These are phyloP conservation scores for Venustampulla echinocandica DNA, from an alignment of 495 filamentous ascomycete genomes.

Conservation along the genomic window DNA sequence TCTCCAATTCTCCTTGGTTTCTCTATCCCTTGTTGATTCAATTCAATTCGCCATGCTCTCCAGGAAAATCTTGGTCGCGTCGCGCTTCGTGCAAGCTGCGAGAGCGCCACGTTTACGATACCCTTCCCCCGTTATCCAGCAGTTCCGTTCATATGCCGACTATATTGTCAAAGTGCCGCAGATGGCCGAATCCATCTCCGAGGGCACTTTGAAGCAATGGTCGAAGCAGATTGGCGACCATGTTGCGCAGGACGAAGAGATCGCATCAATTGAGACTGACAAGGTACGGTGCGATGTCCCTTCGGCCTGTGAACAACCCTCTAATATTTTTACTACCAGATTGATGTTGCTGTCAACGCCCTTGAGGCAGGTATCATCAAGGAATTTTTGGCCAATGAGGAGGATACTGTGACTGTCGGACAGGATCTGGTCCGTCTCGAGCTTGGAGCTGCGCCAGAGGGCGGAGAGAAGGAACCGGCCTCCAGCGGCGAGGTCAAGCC, in stretches of 20 bases:
- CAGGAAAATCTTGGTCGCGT: conserved; percentile 38
- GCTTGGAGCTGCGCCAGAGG: conserved; percentile 53
- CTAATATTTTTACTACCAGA: conserved; percentile 3
- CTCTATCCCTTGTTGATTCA: too few species aligned
- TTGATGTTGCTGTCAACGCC: conserved; percentile 50
- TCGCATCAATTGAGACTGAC: conserved; percentile 99
- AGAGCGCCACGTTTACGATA: conserved; percentile 32
- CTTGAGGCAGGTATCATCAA: conserved; percentile 86
- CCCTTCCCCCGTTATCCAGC: conserved; percentile 34
- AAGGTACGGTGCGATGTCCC: conserved; percentile 53
- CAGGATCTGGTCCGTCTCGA: conserved; percentile 85
- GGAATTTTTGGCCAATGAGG: conserved; percentile 86
- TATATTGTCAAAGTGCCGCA: conserved; percentile 85
- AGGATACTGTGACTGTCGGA: conserved; percentile 91
- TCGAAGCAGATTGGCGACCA: conserved; percentile 91
- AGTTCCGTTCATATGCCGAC: conserved; percentile 57
- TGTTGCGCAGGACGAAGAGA: conserved; percentile 93
- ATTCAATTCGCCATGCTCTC: too few species aligned
- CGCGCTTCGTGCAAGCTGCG: conserved; percentile 34
- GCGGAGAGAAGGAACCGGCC: conserved; percentile 40
- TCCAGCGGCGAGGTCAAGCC: conserved; percentile 46
- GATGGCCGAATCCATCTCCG: conserved; percentile 98
- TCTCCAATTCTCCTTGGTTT: too few species aligned
- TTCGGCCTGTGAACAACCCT: conserved; percentile 4
- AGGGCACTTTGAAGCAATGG: conserved; percentile 95